Base-by-base conservation (phyloP, 805 yeast species). In the Yarrowia sp. region DNA sequence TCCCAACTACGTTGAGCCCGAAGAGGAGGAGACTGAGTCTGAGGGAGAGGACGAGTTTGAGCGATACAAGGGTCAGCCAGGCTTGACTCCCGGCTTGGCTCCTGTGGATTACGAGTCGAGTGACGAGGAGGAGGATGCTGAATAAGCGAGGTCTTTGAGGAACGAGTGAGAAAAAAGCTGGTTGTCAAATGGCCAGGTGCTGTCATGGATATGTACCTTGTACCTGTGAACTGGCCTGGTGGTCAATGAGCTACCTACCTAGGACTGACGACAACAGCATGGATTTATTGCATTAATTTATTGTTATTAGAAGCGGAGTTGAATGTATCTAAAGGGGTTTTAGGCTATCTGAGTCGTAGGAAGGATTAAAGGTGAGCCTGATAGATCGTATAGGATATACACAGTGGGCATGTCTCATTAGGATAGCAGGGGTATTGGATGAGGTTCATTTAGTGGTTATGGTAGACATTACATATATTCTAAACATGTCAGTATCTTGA, bases 11-110 rank as follows among this genome's bases (percentile, higher is more conserved):
- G 40, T 22, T 5, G 51, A 41, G 49, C 51, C 63, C 17, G 51
- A 41, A 36, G 63, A 58, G 51, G 51, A 58, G 63, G 51, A 40
- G 32, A 26, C 51, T 28, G 63, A 58, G 32, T 21, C 30, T 12
- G 63, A 58, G 51, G 28, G 40, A 2, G 63, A 58, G 11, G 63
- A 58, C 14, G 63, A 58, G 63, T 58, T 41, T 58, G 51, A 41
- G 40, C 36, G 41, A 21, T 58, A 58, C 51, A 41, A 41, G 41
- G 63, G 63, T 9, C 51, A 41, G 43, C 64, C 66, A 4, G 72
- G 72, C 0, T 56, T 71, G 38, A 71, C 73, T 11, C 73, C 73
- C 11, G 73, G 73, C 10, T 59, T 71, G 17, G 73, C 72, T 19
- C 72, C 72, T 12, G 72, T 71, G 32, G 73, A 68, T 32, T 68